Evolutionary conservation across 352 stramenopile genomes (phyloP).

Genomic region (Globisporangium lucens): DNA sequence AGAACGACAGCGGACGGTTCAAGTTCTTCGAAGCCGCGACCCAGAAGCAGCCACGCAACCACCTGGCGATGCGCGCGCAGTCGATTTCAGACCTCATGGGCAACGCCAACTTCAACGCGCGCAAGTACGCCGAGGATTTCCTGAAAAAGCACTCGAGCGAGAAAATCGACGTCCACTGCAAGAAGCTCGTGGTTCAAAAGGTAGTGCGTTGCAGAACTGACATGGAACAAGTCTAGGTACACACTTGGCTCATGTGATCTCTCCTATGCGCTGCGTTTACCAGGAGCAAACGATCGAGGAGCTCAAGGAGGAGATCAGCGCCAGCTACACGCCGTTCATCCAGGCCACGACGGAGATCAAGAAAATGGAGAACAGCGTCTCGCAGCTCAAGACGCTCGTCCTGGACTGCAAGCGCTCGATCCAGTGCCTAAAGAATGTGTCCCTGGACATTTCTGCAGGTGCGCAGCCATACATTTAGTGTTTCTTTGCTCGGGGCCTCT

Average conservation of each 20-base stretch:
- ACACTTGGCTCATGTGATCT: neutral
- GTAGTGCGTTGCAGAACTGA: constrained; percentile 11
- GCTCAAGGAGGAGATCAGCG: constrained; percentile 79
- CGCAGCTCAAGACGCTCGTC: constrained; percentile 70
- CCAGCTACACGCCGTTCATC: constrained; percentile 83
- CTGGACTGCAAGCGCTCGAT: constrained; percentile 76
- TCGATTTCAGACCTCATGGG: constrained; percentile 84
- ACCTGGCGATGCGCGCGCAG: constrained; percentile 58
- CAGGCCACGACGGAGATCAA: constrained; percentile 69
- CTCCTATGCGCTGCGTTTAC: neutral
- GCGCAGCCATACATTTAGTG: neutral
- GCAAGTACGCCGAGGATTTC: constrained; percentile 78
- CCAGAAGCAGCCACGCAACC: constrained; percentile 63
- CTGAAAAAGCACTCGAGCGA: constrained; percentile 67
- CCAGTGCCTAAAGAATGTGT: constrained; percentile 43
- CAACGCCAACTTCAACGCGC: constrained; percentile 55
- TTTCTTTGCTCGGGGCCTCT: neutral
- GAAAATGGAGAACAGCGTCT: constrained; percentile 84
- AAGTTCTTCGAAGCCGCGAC: constrained; percentile 51
- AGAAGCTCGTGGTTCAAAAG: constrained; percentile 73
- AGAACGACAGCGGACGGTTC: constrained; percentile 48
- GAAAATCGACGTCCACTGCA: constrained; percentile 75
- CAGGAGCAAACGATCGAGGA: constrained; percentile 83
- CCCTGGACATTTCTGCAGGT: constrained; percentile 47
- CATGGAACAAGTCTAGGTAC: neutral